Base-by-base conservation (phyloP, 164 flowering plant genomes). In the Nymphaea colorata region DNA sequence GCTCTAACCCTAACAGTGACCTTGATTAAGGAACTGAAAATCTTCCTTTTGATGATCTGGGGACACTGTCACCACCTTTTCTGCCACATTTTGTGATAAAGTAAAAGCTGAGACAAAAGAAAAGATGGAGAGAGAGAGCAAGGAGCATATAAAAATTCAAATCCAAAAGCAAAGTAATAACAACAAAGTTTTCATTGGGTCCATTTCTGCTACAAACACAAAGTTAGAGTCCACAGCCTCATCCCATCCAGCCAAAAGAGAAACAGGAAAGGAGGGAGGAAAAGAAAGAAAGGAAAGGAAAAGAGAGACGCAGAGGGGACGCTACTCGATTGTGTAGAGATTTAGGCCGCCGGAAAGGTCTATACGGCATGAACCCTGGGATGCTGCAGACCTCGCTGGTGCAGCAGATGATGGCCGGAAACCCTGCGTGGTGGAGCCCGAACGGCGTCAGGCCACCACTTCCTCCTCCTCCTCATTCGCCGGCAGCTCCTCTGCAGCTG, bases 401-500 rank as follows among this genome's bases (percentile, higher is more conserved):
- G 36, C 36, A 25, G 36, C 36, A 25, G 76, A 77, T 85, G 82
- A 82, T 82, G 85, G 83, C 85, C 43, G 90, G 88, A 71, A 87
- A 82, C 86, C 84, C 87, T 72, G 87, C 76, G 69, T 84, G 88
- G 92, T 88, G 94, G 93, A 86, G 71, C 73, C 80, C 80, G 66
- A 81, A 77, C 67, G 36, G 36, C 36, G 36, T 25, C 36, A 25
- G 36, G 36, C 36, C 36, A 25, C 74, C 83, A 10, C 41, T 17
- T 61, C 42, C 64, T 61, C 41, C 64, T 41, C 36, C 42, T 6
- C 42, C 17, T 15, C 41, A 12, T 17, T 41, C 64, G 11, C 73
- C 73, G 71, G 61, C 75, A 7, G 61, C 77, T 66, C 67, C 77
- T 74, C 66, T 71, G 36, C 36, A 25, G 36, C 36, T 25, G 36